Evolutionary conservation across 352 stramenopile genomes (phyloP).

Genomic region (Globisporangium acanthophoron): DNA sequence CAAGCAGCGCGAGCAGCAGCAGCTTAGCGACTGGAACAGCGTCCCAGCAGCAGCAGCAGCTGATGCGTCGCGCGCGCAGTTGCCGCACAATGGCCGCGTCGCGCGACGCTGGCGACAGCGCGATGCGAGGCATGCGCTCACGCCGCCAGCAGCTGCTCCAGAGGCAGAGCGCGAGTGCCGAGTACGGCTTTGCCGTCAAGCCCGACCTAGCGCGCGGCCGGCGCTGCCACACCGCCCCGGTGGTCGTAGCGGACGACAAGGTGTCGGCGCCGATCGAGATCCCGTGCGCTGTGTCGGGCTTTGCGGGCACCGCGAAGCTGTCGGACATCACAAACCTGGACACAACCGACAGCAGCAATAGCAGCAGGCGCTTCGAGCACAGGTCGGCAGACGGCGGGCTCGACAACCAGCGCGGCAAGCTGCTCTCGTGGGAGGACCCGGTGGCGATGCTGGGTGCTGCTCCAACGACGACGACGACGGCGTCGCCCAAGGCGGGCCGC

Average conservation of each 20-base stretch:
- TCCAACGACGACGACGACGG: constrained; percentile 34
- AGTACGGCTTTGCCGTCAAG: constrained; percentile 21
- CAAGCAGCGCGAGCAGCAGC: background rate
- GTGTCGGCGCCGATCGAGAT: constrained; percentile 66
- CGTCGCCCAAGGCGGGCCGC: constrained; percentile 7
- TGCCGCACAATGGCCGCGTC: constrained; percentile 5
- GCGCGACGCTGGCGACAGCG: constrained; percentile 10
- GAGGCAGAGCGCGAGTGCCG: background rate
- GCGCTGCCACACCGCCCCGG: constrained; percentile 30
- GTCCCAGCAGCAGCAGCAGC: constrained; percentile 20
- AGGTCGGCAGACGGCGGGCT: background rate
- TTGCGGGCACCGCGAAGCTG: constrained; percentile 8
- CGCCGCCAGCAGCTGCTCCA: background rate
- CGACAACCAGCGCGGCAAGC: constrained; percentile 13
- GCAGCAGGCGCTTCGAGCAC: background rate
- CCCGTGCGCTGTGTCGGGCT: constrained; percentile 18
- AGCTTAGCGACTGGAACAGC: background rate
- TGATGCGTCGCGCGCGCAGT: constrained; percentile 17
- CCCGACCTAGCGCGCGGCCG: constrained; percentile 18
- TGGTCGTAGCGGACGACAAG: constrained; percentile 20
- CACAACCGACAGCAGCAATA: background rate
- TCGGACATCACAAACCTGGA: constrained; percentile 8
- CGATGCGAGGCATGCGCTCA: constrained; percentile 2
- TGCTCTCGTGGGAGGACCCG: constrained; percentile 66
- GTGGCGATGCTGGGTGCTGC: constrained; percentile 50